Conservation (phyloP, 768 basidiomycete genomes). For the Dioszegia crocea region DNA sequence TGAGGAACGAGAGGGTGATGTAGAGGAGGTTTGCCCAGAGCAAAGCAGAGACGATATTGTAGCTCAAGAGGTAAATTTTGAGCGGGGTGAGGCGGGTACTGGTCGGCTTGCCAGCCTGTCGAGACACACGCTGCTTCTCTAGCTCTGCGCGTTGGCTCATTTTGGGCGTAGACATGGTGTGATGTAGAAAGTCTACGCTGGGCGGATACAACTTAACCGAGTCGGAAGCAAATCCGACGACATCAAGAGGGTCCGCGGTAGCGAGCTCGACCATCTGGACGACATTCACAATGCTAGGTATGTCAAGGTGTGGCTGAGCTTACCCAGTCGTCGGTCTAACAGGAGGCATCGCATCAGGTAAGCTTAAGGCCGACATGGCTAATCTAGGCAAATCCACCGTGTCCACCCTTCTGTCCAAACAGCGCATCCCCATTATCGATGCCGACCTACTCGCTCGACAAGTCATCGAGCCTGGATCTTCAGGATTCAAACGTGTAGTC, state of each 20-base stretch:
- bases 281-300: not conserved
- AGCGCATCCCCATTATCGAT: constrained; percentile 78
- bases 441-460: constrained; percentile 83
- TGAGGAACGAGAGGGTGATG: constrained; percentile 52
- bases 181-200: not conserved
- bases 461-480: constrained; percentile 79
- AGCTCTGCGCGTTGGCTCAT: not conserved
- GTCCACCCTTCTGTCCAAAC: constrained; percentile 64
- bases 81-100: constrained; percentile 26
- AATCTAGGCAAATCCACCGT: constrained; percentile 81
- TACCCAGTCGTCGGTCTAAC: constrained; percentile 82
- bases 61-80: constrained; percentile 64
- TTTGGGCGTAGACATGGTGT: not conserved
- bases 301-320: not conserved
- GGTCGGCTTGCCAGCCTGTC: not conserved
- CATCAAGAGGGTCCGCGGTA: not conserved
- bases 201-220: no score
- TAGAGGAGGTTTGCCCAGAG: constrained; percentile 73
- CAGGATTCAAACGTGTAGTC: constrained; percentile 64
- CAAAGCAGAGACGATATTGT: constrained; percentile 69
- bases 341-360: constrained; percentile 81
- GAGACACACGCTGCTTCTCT: constrained; percentile 1
- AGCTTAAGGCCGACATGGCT: not conserved
- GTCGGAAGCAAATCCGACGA: not conserved
- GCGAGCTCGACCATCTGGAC: not conserved